Evolutionary conservation across 2,329 filamentous ascomycete genomes (phyloP).

Genomic region (Cadophora malorum): DNA sequence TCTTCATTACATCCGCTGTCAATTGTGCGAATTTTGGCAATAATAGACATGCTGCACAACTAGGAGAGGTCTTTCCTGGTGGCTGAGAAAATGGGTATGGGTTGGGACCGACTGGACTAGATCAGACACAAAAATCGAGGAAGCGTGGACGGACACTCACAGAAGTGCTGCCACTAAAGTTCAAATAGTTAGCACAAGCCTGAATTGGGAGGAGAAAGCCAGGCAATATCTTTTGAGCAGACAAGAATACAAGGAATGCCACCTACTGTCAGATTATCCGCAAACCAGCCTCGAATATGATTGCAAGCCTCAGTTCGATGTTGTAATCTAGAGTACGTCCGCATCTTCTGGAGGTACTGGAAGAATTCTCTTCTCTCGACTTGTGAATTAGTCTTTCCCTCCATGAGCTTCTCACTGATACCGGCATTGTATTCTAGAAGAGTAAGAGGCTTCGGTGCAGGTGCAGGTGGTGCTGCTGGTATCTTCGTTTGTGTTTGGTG

Average conservation of each 20-base stretch:
- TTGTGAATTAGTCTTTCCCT: conserved; percentile 24
- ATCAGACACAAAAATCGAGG: background rate
- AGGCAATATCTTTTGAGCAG: no score
- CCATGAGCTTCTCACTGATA: conserved; percentile 32
- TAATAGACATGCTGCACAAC: background rate
- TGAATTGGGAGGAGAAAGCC: no score
- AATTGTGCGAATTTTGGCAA: background rate
- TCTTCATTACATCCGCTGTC: background rate
- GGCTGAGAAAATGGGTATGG: conserved; percentile 6
- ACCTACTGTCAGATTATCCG: conserved; percentile 23
- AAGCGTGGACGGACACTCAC: conserved; percentile 13
- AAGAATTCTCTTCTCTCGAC: conserved; percentile 32
- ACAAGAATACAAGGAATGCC: background rate
- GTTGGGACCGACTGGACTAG: background rate
- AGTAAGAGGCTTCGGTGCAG: no score
- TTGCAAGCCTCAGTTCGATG: conserved; percentile 11
- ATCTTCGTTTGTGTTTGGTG: background rate
- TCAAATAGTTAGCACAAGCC: no score
- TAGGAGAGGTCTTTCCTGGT: background rate
- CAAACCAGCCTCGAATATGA: conserved; percentile 24
- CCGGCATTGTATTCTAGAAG: background rate
- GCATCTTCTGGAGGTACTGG: conserved; percentile 31
- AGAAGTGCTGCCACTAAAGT: conserved; percentile 27
- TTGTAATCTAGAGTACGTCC: conserved; percentile 24
- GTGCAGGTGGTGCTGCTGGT: background rate